These are phyloP conservation scores for Fusarium sulawesiense DNA, from an alignment of 2,329 filamentous ascomycete species.

Conservation along the genomic window DNA sequence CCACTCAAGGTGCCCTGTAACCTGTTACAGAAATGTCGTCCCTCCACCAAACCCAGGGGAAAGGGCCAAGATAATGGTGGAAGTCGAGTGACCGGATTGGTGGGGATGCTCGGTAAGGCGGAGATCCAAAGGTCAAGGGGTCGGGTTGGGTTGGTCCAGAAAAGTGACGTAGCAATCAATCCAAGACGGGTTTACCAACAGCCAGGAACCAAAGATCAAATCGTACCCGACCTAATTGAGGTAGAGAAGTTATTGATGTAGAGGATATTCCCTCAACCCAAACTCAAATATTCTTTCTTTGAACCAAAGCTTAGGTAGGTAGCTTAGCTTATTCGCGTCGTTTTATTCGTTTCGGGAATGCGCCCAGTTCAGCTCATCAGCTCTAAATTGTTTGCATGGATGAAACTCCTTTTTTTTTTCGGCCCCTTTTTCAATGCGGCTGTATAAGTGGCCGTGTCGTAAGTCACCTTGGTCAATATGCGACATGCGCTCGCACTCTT, in stretches of 20 bases:
- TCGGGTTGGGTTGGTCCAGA: slow-evolving; percentile 2
- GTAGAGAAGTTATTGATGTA: not conserved
- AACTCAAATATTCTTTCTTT: not conserved
- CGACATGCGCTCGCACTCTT: not conserved
- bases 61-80: slow-evolving; percentile 6
- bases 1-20: slow-evolving; percentile 22
- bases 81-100: slow-evolving; percentile 21
- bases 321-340: slow-evolving; percentile 1
- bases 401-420: slow-evolving; percentile 22
- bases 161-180: slow-evolving; percentile 35
- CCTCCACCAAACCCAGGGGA: slow-evolving; percentile 3
- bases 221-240: not conserved
- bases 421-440: not conserved
- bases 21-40: slow-evolving; percentile 6
- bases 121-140: slow-evolving; percentile 5
- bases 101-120: slow-evolving; percentile 17
- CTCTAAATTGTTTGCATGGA: slow-evolving; percentile 18
- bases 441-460: slow-evolving; percentile 19
- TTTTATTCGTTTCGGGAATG: slow-evolving; percentile 11
- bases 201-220: slow-evolving; percentile 2
- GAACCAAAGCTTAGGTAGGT: not conserved
- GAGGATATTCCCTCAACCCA: not conserved
- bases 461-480: slow-evolving; percentile 6
- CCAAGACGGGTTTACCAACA: not conserved
- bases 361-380: slow-evolving; percentile 14